These are phyloP conservation scores for Kwoniella bestiolae DNA, from an alignment of 768 basidiomycete genomes.

Conservation along the genomic window DNA sequence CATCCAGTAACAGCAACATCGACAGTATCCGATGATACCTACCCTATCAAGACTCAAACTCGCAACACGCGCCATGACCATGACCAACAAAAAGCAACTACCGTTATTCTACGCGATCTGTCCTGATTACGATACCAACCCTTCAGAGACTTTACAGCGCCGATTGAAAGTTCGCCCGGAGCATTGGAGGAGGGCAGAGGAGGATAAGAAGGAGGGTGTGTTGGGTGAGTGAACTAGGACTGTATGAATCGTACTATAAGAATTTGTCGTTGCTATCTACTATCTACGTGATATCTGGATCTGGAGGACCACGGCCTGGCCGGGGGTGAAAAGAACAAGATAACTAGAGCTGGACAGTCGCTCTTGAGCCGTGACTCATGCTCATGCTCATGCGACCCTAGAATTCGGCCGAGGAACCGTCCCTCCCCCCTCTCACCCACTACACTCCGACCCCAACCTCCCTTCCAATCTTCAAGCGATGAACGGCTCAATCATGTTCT, in stretches of 20 bases:
- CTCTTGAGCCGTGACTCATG: neutral
- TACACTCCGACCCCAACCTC: conserved; percentile 16
- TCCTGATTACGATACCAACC: conserved; percentile 40
- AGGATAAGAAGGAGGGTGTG: conserved; percentile 33
- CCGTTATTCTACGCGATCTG: conserved; percentile 33
- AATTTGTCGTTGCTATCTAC: neutral
- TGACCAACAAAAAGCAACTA: neutral
- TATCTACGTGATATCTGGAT: neutral
- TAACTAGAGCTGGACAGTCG: no score
- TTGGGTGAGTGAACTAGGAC: conserved; percentile 11
- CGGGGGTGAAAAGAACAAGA: no score
- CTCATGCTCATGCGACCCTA: neutral
- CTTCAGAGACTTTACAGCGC: conserved; percentile 28
- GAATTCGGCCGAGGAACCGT: conserved; percentile 25
- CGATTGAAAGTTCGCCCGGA: conserved; percentile 45
- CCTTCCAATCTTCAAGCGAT: conserved; percentile 32
- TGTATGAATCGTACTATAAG: no score
- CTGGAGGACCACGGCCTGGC: neutral
- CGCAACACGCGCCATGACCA: no score
- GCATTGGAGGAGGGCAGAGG: conserved; percentile 40
- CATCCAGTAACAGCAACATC: no score
- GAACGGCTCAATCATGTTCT: conserved; percentile 44
- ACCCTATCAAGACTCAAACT: no score
- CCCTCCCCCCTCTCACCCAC: conserved; percentile 6
- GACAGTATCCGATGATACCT: no score